Conservation (phyloP, 2,329 filamentous ascomycete genomes). For the Venturia asperata region DNA sequence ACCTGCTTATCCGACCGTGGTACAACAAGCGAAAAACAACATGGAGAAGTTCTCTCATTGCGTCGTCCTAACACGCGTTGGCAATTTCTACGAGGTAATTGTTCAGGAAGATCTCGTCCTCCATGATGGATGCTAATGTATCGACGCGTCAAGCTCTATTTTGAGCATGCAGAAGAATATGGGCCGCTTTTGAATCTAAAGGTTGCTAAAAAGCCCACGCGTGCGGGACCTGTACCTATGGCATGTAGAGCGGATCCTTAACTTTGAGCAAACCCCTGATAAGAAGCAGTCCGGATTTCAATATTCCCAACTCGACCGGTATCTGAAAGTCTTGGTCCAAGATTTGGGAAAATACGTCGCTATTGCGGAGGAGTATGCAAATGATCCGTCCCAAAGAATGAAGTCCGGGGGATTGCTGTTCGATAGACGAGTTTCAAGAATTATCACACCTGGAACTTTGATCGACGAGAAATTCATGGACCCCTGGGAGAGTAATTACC, state of each 20-base stretch:
- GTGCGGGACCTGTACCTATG: slow-evolving; percentile 71
- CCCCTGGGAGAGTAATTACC: slow-evolving; percentile 85
- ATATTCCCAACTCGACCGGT: slow-evolving; percentile 84
- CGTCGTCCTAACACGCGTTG: slow-evolving; percentile 83
- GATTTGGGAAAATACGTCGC: slow-evolving; percentile 88
- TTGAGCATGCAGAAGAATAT: slow-evolving; percentile 86
- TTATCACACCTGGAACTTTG: slow-evolving; percentile 89
- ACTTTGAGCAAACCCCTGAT: slow-evolving; percentile 21
- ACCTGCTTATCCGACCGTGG: slow-evolving; percentile 72
- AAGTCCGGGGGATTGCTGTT: slow-evolving; percentile 75
- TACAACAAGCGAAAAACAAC: slow-evolving; percentile 79
- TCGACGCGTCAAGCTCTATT: slow-evolving; percentile 57
- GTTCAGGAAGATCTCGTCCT: not conserved
- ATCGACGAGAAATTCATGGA: slow-evolving; percentile 98
- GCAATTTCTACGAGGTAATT: slow-evolving; percentile 80
- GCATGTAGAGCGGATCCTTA: slow-evolving; percentile 37
- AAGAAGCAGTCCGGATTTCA: slow-evolving; percentile 72
- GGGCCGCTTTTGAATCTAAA: slow-evolving; percentile 84
- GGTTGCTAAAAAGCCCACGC: slow-evolving; percentile 73
- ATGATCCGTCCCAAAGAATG: slow-evolving; percentile 60
- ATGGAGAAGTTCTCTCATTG: slow-evolving; percentile 89
- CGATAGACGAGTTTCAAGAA: slow-evolving; percentile 73
- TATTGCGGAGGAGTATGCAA: slow-evolving; percentile 85
- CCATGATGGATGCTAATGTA: not conserved
- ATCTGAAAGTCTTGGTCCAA: slow-evolving; percentile 86